Conservation (phyloP, 345 rosid genomes). For the Eucalyptus cladocalyx region DNA sequence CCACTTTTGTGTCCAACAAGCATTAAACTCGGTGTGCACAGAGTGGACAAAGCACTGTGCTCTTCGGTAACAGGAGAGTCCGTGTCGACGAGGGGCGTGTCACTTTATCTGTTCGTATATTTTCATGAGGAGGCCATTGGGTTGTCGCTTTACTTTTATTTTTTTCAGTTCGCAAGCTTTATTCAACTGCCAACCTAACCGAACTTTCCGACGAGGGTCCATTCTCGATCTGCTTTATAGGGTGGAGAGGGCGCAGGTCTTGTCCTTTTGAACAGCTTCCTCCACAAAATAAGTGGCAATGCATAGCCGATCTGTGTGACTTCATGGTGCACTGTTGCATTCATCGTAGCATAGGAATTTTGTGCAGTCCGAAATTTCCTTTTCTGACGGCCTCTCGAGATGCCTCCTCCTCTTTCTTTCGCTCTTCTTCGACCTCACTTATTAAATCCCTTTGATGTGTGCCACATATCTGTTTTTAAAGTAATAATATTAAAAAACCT, state of each 20-base stretch:
- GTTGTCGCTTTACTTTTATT: background rate
- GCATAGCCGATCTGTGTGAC: background rate
- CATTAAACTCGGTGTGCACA: background rate
- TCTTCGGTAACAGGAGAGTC: background rate
- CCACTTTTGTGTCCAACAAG: background rate
- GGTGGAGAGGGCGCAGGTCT: background rate
- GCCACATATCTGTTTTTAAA: background rate
- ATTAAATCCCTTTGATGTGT: background rate
- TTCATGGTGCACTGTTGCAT: background rate
- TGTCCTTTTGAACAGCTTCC: background rate
- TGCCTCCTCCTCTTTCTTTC: background rate
- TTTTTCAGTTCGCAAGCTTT: background rate
- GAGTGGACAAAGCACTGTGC: background rate
- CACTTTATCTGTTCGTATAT: background rate
- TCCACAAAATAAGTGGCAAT: background rate
- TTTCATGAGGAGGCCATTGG: background rate
- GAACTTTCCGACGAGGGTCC: background rate
- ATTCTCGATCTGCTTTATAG: background rate
- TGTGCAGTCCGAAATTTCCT: background rate
- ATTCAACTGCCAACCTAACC: slow-evolving; percentile 11
- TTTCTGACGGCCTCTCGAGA: background rate
- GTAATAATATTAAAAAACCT: too few species aligned
- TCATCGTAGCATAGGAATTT: background rate
- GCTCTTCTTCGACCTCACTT: background rate
- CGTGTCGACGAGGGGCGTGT: background rate